Base-by-base conservation (phyloP, 805 yeast species). In the Trichomonascus vanleenenianus region DNA sequence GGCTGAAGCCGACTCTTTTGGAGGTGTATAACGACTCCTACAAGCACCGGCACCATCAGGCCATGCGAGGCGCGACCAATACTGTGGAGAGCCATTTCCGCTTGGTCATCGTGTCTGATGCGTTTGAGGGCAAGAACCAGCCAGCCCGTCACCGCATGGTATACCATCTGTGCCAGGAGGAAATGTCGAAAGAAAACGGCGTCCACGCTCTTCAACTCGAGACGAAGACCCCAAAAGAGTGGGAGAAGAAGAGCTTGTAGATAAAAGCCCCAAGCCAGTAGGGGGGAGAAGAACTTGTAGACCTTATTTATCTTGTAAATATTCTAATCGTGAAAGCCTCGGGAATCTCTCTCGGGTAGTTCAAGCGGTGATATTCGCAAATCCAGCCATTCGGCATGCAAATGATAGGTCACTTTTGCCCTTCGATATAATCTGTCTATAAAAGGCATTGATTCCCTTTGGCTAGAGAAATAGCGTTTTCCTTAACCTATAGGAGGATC, bases 191-290 rank as follows among this genome's bases (percentile, higher is more conserved):
- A 48, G 68, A 66, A 30, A 74, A 78, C 47, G 89, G 93, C 1
- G 78, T 91, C 15, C 97, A 89, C 66, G 96, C 97, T 0, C 67
- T 89, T 49, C 96, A 87, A 60, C 72, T 89, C 66, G 79, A 79
- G 61, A 83, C 95, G 0, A 83, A 83, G 63, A 87, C 96, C 1
- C 75, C 76, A 1, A 71, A 67, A 39, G 91, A 84, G 55, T 71
- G 68, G 20, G 47, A 27, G 14, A 39, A 39, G 34, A 18, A 22
- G 27, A 22, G 8, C 27, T 22, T 22, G 27, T 22, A 22, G 27
- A 22, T n/a, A n/a, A n/a, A n/a, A n/a, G n/a, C n/a, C n/a, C n/a
- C n/a, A n/a, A n/a, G n/a, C n/a, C n/a, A n/a, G n/a, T n/a, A n/a
- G 68, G 20, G 47, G 15, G 14, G 30, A 39, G 34, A 18, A 22